Percentiles rank a stretch among this genome's conserved stretches.
phyloP scores from a whole-genome alignment of 441 rosid genomes.

The Populus tomentosa region DNA sequence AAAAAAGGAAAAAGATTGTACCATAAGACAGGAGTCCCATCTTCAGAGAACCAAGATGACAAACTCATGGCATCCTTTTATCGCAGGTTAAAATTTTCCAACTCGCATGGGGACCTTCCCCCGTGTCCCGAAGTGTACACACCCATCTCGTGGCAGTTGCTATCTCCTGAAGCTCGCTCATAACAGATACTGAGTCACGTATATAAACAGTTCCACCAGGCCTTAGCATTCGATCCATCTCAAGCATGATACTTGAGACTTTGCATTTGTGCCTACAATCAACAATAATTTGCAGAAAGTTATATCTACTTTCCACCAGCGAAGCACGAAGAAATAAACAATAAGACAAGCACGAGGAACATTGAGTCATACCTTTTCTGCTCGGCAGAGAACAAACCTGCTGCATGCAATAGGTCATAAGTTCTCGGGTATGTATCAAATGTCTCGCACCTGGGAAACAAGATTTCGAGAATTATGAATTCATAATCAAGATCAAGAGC shows the following conservation, averaged over 20 bases:
- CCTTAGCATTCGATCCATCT: constrained; percentile 93
- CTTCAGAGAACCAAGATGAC: background rate
- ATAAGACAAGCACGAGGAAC: background rate
- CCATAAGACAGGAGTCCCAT: background rate
- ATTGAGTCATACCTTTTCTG: constrained; percentile 44
- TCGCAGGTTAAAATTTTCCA: constrained; percentile 65
- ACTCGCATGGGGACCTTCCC: constrained; percentile 93
- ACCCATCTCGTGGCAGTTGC: constrained; percentile 82
- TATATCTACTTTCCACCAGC: background rate
- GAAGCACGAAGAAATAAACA: background rate
- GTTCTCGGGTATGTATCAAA: constrained; percentile 83
- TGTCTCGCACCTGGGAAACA: constrained; percentile 63
- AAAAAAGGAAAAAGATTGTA: background rate
- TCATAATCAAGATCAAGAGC: background rate
- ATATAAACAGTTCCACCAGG: constrained; percentile 84
- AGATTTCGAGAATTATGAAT: background rate
- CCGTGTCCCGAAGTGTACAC: constrained; percentile 48
- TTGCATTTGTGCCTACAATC: constrained; percentile 50
- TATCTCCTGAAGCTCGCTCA: constrained; percentile 71
- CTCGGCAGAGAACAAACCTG: constrained; percentile 63
- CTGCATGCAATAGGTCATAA: constrained; percentile 72
- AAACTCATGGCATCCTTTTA: constrained; percentile 38
- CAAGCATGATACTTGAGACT: constrained; percentile 73
- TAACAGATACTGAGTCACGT: constrained; percentile 58
- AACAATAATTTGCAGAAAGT: background rate